phyloP scores from a whole-genome alignment of 2,329 filamentous ascomycete species.

The Ophiocordyceps camponoti-rufipedis region DNA sequence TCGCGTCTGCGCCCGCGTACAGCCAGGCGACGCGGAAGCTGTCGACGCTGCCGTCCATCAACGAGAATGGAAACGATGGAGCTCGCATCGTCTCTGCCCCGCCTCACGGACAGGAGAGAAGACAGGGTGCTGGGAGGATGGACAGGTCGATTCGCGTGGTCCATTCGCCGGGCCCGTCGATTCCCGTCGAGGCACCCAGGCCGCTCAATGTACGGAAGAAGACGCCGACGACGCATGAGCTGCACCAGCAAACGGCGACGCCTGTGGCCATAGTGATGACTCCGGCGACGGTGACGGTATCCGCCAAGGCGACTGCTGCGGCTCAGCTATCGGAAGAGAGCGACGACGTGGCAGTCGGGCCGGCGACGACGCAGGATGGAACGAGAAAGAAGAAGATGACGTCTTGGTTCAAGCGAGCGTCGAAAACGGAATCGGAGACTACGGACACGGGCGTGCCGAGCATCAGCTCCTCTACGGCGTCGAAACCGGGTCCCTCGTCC shows the following conservation, averaged over 20 bases:
- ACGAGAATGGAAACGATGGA: constrained; percentile 23
- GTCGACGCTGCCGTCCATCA: constrained; percentile 28
- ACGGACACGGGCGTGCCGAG: background rate
- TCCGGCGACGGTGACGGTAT: no score
- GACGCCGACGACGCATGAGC: constrained; percentile 6
- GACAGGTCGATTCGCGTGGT: constrained; percentile 37
- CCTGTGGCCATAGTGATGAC: background rate
- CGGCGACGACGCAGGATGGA: constrained; percentile 4
- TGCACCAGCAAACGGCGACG: constrained; percentile 5
- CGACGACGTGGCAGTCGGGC: constrained; percentile 5
- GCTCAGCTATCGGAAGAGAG: constrained; percentile 4
- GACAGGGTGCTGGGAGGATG: constrained; percentile 20
- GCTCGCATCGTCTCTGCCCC: constrained; percentile 28
- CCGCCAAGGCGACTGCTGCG: no score
- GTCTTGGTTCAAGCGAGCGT: constrained; percentile 32
- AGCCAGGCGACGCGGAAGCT: constrained; percentile 19
- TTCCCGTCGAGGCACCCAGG: constrained; percentile 15
- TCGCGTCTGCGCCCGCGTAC: constrained; percentile 32
- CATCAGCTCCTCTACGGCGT: constrained; percentile 1
- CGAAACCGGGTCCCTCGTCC: constrained; percentile 4
- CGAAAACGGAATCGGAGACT: constrained; percentile 15
- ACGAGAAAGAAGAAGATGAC: constrained; percentile 23
- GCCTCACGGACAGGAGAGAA: constrained; percentile 11
- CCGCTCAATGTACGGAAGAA: constrained; percentile 25
- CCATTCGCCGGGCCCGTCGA: constrained; percentile 24